Conservation (phyloP, 169 alveolate genomes). For the Plasmodium knowlesi region DNA sequence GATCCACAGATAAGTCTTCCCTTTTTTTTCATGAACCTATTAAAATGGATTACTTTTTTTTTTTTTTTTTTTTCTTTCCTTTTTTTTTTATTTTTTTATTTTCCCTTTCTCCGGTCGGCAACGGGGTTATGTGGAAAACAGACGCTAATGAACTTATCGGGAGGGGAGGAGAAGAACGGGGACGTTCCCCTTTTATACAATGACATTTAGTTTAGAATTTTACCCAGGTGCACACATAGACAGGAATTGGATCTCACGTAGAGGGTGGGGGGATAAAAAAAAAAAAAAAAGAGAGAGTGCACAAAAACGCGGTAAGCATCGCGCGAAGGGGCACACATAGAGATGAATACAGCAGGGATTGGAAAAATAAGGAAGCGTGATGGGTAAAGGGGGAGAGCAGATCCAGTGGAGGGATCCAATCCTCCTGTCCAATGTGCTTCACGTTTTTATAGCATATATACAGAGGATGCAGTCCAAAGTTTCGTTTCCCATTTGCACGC, state of each 20-base stretch:
- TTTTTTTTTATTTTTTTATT: neutral
- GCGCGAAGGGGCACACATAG: neutral
- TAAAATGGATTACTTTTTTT: neutral
- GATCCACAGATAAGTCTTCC: neutral
- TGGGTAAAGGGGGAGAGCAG: neutral
- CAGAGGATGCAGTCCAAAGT: slow-evolving; percentile 85
- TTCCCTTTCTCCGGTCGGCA: neutral
- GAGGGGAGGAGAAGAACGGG: neutral
- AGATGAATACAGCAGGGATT: neutral
- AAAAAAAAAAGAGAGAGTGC: neutral
- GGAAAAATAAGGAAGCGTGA: neutral
- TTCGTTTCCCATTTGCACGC: slow-evolving; percentile 84
- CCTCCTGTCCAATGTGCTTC: slow-evolving; percentile 21
- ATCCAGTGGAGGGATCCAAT: neutral
- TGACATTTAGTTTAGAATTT: neutral
- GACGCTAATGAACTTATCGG: neutral
- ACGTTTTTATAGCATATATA: slow-evolving; percentile 83
- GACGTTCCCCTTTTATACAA: neutral
- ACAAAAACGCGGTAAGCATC: neutral
- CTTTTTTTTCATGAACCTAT: neutral
- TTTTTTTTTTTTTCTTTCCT: neutral
- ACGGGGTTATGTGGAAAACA: neutral
- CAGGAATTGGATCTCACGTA: neutral
- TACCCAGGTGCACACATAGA: neutral
- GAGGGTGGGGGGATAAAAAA: neutral